Evolutionary conservation across 2,329 filamentous ascomycete genomes (phyloP).

Genomic region (Piedraia hortae): DNA sequence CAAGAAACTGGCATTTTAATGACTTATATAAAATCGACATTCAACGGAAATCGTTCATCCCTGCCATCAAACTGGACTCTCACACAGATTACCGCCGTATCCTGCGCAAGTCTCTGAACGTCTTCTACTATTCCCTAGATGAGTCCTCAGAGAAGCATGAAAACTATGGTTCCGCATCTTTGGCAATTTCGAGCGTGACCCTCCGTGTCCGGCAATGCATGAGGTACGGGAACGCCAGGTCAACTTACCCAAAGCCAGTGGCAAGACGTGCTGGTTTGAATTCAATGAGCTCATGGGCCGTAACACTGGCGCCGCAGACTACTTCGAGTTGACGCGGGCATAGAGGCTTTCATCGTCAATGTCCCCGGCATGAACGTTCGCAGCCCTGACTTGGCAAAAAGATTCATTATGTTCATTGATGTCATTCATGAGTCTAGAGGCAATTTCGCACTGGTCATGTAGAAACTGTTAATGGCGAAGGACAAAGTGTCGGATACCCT

Average conservation of each 20-base stretch:
- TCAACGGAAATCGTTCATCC: constrained; percentile 81
- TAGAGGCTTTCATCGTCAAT: constrained; percentile 85
- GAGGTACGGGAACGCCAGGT: constrained; percentile 84
- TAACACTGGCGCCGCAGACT: constrained; percentile 81
- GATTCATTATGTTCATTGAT: constrained; percentile 95
- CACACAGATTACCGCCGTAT: constrained; percentile 95
- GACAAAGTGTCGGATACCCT: constrained; percentile 20
- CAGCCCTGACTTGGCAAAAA: constrained; percentile 60
- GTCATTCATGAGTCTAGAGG: constrained; percentile 78
- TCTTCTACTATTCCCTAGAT: constrained; percentile 78
- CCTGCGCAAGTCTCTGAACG: constrained; percentile 67
- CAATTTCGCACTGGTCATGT: constrained; percentile 86
- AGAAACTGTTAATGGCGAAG: constrained; percentile 39
- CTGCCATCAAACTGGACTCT: constrained; percentile 89
- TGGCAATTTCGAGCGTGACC: constrained; percentile 49
- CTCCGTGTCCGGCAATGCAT: constrained; percentile 53
- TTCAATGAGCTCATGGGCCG: constrained; percentile 77
- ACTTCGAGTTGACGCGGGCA: constrained; percentile 65
- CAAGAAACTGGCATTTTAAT: constrained; percentile 84
- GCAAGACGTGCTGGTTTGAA: constrained; percentile 66
- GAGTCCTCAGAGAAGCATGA: constrained; percentile 51
- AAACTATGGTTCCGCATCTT: constrained; percentile 92
- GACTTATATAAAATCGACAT: constrained; percentile 97
- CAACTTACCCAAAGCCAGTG: constrained; percentile 61
- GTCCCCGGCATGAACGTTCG: constrained; percentile 76